These are phyloP conservation scores for Cryptosporidium meleagridis DNA, from an alignment of 169 alveolate species.

Conservation along the genomic window DNA sequence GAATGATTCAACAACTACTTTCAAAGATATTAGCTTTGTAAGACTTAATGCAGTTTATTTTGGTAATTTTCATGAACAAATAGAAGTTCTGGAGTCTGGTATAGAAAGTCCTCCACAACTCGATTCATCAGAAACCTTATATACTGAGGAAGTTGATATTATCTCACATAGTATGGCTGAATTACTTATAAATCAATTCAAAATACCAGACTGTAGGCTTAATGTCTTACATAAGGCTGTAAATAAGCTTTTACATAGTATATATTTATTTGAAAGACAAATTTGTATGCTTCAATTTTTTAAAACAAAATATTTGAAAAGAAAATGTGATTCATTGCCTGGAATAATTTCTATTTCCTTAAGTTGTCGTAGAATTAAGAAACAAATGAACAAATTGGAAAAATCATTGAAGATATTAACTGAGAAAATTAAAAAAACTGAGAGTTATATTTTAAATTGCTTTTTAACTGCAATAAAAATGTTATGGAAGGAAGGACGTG, in stretches of 20 bases:
- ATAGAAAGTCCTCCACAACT: neutral
- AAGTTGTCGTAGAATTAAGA: neutral
- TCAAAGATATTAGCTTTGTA: neutral
- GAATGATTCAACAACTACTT: neutral
- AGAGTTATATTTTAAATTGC: neutral
- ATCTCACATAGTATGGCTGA: neutral
- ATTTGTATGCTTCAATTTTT: neutral
- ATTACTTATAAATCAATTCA: neutral
- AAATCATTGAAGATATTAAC: neutral
- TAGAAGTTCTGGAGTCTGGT: neutral
- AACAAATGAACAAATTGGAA: neutral
- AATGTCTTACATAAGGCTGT: neutral
- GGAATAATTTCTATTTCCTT: neutral
- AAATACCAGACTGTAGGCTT: neutral
- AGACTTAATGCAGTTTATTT: neutral
- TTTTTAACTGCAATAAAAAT: no score
- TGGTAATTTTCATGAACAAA: neutral
- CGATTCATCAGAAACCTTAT: neutral
- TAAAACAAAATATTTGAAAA: neutral
- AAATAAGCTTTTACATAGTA: neutral
- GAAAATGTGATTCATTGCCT: neutral
- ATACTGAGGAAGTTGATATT: neutral
- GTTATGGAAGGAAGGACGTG: neutral
- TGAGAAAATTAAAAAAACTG: neutral
- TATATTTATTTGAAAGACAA: neutral